phyloP scores from a whole-genome alignment of 108 stramenopile species.

The Licmophora abbreviata region DNA sequence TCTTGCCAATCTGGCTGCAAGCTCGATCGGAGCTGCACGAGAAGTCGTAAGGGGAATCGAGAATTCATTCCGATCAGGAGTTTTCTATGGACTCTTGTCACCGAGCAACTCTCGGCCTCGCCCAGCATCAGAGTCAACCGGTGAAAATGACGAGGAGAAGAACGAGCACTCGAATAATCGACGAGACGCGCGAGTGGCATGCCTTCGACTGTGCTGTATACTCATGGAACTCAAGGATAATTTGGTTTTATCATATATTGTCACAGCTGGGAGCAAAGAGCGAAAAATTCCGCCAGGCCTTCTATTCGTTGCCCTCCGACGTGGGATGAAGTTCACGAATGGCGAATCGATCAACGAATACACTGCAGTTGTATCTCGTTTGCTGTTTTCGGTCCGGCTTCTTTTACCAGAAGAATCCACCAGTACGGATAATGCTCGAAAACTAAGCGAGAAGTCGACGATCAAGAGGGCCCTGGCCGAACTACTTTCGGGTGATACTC shows the following conservation, averaged over 20 bases:
- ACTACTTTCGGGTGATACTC: slow-evolving; percentile 36
- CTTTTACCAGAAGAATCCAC: neutral
- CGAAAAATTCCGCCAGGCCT: slow-evolving; percentile 41
- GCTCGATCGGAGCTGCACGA: too few relatives aligned
- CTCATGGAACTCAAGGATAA: slow-evolving; percentile 25
- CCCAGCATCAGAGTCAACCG: too few relatives aligned
- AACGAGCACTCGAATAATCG: too few relatives aligned
- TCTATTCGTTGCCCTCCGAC: slow-evolving; percentile 27
- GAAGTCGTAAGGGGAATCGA: too few relatives aligned
- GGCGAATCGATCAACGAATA: neutral
- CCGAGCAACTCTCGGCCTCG: neutral
- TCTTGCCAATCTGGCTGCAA: too few relatives aligned
- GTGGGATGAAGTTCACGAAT: slow-evolving; percentile 21
- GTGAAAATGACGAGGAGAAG: too few relatives aligned
- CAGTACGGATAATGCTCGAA: neutral
- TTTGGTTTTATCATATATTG: slow-evolving; percentile 23
- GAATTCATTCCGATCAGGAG: neutral
- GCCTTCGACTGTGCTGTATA: too few relatives aligned
- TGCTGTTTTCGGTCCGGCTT: neutral
- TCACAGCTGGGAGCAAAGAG: slow-evolving; percentile 28
- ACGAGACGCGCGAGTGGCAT: too few relatives aligned
- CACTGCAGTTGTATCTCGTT: neutral
- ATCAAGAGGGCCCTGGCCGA: slow-evolving; percentile 26
- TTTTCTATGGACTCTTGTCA: neutral
- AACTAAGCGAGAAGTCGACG: neutral